Conservation (phyloP, 2,329 filamentous ascomycete genomes). For the Berkeleyomyces basicola region DNA sequence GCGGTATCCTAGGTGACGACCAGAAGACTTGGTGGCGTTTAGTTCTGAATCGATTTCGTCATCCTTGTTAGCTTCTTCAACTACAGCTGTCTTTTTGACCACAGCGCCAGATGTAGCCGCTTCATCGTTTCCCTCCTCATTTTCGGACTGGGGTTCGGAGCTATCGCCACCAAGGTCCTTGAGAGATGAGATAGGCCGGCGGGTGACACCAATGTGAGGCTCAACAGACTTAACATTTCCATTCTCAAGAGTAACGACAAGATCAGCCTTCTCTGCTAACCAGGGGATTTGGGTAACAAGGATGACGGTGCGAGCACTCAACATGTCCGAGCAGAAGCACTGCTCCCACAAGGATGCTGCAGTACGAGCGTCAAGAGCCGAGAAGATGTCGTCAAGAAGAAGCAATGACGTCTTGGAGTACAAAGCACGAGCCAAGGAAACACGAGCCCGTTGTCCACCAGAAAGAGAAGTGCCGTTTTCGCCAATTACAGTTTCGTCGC, state of each 20-base stretch:
- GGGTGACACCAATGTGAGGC: slow-evolving; percentile 29
- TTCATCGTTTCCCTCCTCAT: background rate
- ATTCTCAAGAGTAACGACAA: slow-evolving; percentile 30
- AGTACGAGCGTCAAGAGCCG: slow-evolving; percentile 42
- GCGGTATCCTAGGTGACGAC: slow-evolving; percentile 6
- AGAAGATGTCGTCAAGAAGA: slow-evolving; percentile 42
- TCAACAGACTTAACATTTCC: slow-evolving; percentile 27
- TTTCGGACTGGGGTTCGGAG: background rate
- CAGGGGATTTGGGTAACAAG: slow-evolving; percentile 40
- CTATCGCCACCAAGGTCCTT: slow-evolving; percentile 22
- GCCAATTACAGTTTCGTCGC: slow-evolving; percentile 36
- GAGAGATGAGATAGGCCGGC: slow-evolving; percentile 18
- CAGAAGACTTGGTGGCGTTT: slow-evolving; percentile 10
- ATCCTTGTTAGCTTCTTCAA: background rate
- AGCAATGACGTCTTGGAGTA: slow-evolving; percentile 40
- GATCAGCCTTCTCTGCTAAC: slow-evolving; percentile 34
- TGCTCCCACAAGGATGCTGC: slow-evolving; percentile 37
- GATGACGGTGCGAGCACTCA: slow-evolving; percentile 36
- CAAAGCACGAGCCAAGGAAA: slow-evolving; percentile 38
- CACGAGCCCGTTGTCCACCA: slow-evolving; percentile 39
- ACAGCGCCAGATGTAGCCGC: background rate
- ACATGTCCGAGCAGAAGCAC: slow-evolving; percentile 39
- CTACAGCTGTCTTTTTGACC: background rate
- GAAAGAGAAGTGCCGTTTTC: slow-evolving; percentile 39
- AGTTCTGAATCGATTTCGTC: slow-evolving; percentile 14